Evolutionary conservation across 2,329 filamentous ascomycete genomes (phyloP).

Genomic region (Phyllosticta citrichinensis): DNA sequence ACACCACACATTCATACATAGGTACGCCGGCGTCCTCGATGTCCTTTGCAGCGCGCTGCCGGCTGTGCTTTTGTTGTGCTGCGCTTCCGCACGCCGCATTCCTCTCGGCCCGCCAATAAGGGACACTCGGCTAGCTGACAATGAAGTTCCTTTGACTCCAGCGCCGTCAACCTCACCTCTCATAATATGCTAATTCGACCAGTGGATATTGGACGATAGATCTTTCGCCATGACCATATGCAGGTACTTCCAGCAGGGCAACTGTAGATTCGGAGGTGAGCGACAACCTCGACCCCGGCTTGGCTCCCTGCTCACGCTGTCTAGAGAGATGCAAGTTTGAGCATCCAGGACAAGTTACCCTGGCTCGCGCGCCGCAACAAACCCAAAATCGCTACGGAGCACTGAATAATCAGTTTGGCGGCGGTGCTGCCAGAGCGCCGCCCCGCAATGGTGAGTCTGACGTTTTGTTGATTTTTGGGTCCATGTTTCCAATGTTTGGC

Average conservation of each 20-base stretch:
- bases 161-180: not conserved
- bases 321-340: slow-evolving; percentile 50
- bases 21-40: not conserved
- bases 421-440: slow-evolving; percentile 11
- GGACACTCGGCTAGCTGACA: slow-evolving; percentile 5
- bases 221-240: slow-evolving; percentile 40
- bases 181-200: slow-evolving; percentile 3
- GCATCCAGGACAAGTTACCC: slow-evolving; percentile 38
- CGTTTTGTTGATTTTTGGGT: not conserved
- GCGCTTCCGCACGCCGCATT: slow-evolving; percentile 1
- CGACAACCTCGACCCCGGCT: not conserved
- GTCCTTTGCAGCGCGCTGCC: not conserved
- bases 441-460: slow-evolving; percentile 30
- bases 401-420: slow-evolving; percentile 21
- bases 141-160: not conserved
- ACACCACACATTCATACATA: not conserved
- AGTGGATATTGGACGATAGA: not conserved
- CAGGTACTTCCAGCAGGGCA: slow-evolving; percentile 54
- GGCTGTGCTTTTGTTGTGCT: not conserved
- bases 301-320: not conserved
- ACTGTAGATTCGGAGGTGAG: slow-evolving; percentile 56
- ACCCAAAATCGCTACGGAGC: slow-evolving; percentile 49
- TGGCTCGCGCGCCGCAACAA: slow-evolving; percentile 12
- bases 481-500: not conserved
- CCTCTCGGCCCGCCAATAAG: slow-evolving; percentile 4